Evolutionary conservation across 768 basidiomycete genomes (phyloP), one percentile per base, ranked within the genome.

Genomic region (Ramaria sp.): DNA sequence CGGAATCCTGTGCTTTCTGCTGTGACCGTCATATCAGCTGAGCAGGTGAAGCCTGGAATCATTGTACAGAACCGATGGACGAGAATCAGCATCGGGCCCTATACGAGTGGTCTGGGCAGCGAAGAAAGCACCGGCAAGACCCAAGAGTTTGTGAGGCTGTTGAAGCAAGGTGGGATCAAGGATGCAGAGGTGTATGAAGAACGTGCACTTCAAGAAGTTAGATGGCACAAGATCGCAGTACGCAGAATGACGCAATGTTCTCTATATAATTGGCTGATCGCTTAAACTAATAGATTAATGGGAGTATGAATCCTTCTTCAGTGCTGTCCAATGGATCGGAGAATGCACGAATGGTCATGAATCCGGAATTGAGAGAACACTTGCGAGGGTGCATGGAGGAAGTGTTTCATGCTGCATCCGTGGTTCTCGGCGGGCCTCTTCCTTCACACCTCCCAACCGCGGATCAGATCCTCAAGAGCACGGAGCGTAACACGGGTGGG

Each of bases 201-300:
- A 52, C 51, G 53, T 42, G 63, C 59, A 17, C 39, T 68, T 22
- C 67, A 68, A 58, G 56, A 66, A 24, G 63, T 68, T 13, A 59
- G 67, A 7, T 68, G 67, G 67, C 67, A 68, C 60, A 68, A 68
- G 59, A 63, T 68, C 15, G 66, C 63, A 13, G 63, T 63, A 51
- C 19, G 63, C 47, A 51, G 13, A 38, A 51, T 41, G 17, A 17
- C 0, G 11, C 43, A 27, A 27, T 27, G 5, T 27, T 27, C 5
- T 27, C 2, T 5, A 27, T 27, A 27, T 43, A 45, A 27, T 2
- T 24, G 10, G 34, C 27, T 52, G 13, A 42, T 45, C 51, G 9
- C 19, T 13, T 33, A 19, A 39, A n/a, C n/a, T 6, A 2, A 7
- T 48, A 62, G 60, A 63, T 64, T 57, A 67, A 65, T 54, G 63